Percentiles rank a stretch among this genome's conserved stretches.
phyloP scores from a whole-genome alignment of 306 rosid genomes.

The Inga oerstediana region DNA sequence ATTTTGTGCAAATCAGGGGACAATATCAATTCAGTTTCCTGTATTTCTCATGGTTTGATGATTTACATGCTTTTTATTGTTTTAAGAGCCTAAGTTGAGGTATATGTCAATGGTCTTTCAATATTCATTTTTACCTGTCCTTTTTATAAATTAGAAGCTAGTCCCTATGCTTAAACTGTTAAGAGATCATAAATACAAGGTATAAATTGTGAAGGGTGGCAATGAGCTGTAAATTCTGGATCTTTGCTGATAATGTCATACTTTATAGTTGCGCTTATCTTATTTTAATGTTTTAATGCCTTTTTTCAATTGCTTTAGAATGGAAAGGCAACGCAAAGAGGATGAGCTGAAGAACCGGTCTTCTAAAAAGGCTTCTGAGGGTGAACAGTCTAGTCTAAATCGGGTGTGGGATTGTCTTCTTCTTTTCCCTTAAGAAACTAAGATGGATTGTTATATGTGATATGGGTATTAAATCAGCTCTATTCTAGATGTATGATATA shows the following conservation, averaged over 20 bases:
- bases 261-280: constrained; percentile 8
- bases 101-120: constrained; percentile 24
- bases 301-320: constrained; percentile 43
- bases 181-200: constrained; percentile 1
- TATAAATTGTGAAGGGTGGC: background rate
- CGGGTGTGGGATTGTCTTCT: constrained; percentile 42
- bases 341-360: constrained; percentile 61
- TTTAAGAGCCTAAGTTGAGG: constrained; percentile 1
- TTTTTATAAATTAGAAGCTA: background rate
- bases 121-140: background rate
- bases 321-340: constrained; percentile 70
- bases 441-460: constrained; percentile 21
- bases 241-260: constrained; percentile 10
- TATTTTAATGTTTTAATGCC: constrained; percentile 24
- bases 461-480: constrained; percentile 9
- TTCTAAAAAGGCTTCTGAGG: constrained; percentile 50
- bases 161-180: background rate
- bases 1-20: background rate
- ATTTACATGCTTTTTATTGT: background rate
- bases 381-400: constrained; percentile 55
- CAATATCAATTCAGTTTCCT: background rate
- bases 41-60: background rate
- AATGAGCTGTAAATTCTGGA: constrained; percentile 1
- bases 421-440: background rate
- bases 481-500: constrained; percentile 10